A percentile compares a stretch with the other conserved stretches of the same genome.
Evolutionary conservation across 2,329 filamentous ascomycete genomes (phyloP).

Genomic region (Nothophoma quercina): DNA sequence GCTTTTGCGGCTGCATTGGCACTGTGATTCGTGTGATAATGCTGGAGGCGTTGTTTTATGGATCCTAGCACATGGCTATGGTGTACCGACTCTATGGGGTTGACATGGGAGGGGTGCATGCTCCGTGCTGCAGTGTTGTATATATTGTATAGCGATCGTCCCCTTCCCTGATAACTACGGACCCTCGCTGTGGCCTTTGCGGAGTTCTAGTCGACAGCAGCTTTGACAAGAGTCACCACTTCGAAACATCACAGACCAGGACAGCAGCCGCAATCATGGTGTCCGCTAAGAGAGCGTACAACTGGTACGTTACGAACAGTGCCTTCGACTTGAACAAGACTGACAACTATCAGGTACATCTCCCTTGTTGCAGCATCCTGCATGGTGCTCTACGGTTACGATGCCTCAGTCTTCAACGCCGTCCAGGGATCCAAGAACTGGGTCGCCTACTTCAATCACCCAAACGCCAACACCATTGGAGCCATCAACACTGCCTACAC

Average conservation of each 20-base stretch:
- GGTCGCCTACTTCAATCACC: constrained; percentile 68
- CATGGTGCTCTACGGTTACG: constrained; percentile 79
- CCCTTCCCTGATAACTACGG: constrained; percentile 19
- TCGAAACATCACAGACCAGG: not conserved
- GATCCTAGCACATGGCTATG: constrained; percentile 26
- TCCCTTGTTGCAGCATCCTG: constrained; percentile 74
- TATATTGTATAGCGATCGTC: constrained; percentile 23
- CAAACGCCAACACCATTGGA: constrained; percentile 57
- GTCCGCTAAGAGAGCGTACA: constrained; percentile 53
- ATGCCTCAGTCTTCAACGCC: constrained; percentile 77
- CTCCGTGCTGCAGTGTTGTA: constrained; percentile 26
- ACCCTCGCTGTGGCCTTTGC: constrained; percentile 27
- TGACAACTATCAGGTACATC: constrained; percentile 63
- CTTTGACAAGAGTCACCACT: constrained; percentile 13
- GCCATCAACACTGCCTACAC: constrained; percentile 74
- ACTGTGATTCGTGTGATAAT: constrained; percentile 44
- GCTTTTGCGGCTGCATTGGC: constrained; percentile 30
- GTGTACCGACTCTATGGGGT: constrained; percentile 33
- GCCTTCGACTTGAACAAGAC: not conserved
- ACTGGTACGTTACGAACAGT: constrained; percentile 48
- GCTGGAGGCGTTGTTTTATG: constrained; percentile 18
- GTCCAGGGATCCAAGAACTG: constrained; percentile 73
- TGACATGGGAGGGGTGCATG: constrained; percentile 26
- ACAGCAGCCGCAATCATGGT: constrained; percentile 39
- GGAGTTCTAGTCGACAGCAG: constrained; percentile 18